Evolutionary conservation across 75 land plant genomes (phyloP), one percentile per base, ranked within the genome.

Genomic region (Selaginella tamariscina): DNA sequence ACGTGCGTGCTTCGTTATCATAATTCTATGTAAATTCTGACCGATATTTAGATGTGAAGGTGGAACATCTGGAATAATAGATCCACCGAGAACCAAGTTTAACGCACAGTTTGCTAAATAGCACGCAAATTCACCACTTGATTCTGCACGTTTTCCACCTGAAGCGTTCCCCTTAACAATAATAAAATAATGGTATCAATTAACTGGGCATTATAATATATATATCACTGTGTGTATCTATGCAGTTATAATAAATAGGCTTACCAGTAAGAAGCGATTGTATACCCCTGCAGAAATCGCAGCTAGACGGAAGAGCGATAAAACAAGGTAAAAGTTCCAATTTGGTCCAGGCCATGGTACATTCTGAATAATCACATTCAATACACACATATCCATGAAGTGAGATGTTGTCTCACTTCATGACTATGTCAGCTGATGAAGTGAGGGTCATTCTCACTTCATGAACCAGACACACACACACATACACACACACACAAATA

Each of bases 271-370:
- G 84, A 84, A 87, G 62, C 99, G 78, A 32, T 77, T 67, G 72
- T 82, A 80, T 18, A 95, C 77, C 54, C 99, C 99, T 33, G 92
- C 87, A 70, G 44, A 82, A 60, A 95, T 95, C 69, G 91, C 80
- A 66, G 89, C 86, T 1, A 80, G 82, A 55, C 99, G 91, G 69
- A 95, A 95, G 32, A 90, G 64, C 26, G 96, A 80, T 55, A 95
- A 79, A 55, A 85, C 85, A 69, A 88, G 32, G 73, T 95, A 90
- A 54, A 90, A 95, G 32, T 85, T 90, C 96, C 96, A 95, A 0
- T 73, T 75, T 32, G 75, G 75, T 30, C 29, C 82, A 33, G 99
- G 99, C 92, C 96, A 95, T 66, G 82, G 80, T 66, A 72, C 82
- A 65, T 82, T 79, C 99, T 95, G 44, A 28, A 82, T 11, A 56